Percentiles rank a stretch among this genome's conserved stretches.
These are phyloP conservation scores for Komagataella populi DNA, from an alignment of 805 yeast species.

Conservation along the genomic window DNA sequence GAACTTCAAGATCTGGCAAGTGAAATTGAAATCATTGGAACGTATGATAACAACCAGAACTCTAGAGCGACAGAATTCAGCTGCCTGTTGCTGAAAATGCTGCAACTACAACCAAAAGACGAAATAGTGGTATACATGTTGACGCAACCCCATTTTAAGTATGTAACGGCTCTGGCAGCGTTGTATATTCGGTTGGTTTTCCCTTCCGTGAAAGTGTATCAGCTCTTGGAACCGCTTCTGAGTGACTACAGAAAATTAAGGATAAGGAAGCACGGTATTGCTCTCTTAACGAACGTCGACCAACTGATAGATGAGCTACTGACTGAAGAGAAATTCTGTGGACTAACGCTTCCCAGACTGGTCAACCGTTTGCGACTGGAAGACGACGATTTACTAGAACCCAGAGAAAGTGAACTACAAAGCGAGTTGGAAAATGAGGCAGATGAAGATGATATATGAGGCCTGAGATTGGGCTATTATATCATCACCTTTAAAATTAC, in stretches of 20 bases:
- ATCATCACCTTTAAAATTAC: neutral
- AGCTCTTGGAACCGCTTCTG: conserved; percentile 37
- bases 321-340: conserved; percentile 47
- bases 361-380: conserved; percentile 24
- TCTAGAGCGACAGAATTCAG: conserved; percentile 59
- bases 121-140: conserved; percentile 44
- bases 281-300: conserved; percentile 40
- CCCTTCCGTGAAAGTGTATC: conserved; percentile 31
- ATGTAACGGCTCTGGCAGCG: conserved; percentile 55
- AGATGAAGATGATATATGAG: conserved; percentile 11
- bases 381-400: conserved; percentile 25
- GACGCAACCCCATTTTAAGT: conserved; percentile 61
- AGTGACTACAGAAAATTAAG: conserved; percentile 63
- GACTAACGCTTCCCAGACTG: conserved; percentile 59
- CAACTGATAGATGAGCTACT: conserved; percentile 57
- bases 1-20: conserved; percentile 34
- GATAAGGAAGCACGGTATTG: conserved; percentile 14
- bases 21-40: conserved; percentile 34
- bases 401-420: conserved; percentile 22
- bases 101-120: conserved; percentile 59
- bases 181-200: conserved; percentile 43
- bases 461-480: neutral
- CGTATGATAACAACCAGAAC: conserved; percentile 18
- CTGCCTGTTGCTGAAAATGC: conserved; percentile 62
- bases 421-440: conserved; percentile 17